Evolutionary conservation across 2,329 filamentous ascomycete genomes (phyloP).

Genomic region (Dactylellina cionopaga): DNA sequence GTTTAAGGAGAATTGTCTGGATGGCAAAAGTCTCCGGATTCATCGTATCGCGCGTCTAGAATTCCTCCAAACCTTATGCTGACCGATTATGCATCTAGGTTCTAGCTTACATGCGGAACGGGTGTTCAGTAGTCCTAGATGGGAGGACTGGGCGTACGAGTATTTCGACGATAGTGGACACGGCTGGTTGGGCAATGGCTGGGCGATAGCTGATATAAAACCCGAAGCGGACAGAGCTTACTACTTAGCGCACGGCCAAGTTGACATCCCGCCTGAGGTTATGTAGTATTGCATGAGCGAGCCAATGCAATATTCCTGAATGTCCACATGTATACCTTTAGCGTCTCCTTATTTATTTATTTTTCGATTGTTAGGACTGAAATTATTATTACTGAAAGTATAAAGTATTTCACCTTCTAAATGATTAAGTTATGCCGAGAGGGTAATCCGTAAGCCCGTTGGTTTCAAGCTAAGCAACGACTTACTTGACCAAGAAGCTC

Average conservation of each 20-base stretch:
- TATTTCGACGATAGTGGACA: conserved; percentile 30
- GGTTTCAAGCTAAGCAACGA: too few species aligned
- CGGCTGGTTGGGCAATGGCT: conserved; percentile 47
- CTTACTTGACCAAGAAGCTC: too few species aligned
- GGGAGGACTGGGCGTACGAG: conserved; percentile 47
- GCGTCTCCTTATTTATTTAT: too few species aligned
- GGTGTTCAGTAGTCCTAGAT: conserved; percentile 44
- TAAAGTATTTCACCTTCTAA: too few species aligned
- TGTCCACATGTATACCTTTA: not conserved
- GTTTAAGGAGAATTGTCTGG: not conserved
- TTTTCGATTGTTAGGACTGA: too few species aligned
- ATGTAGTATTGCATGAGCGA: not conserved
- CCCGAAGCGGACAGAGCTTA: conserved; percentile 40
- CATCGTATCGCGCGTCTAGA: conserved; percentile 15
- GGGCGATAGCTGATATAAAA: conserved; percentile 40
- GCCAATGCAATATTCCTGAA: not conserved
- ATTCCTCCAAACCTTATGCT: not conserved
- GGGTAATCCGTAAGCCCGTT: too few species aligned
- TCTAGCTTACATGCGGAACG: conserved; percentile 39
- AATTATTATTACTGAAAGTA: too few species aligned
- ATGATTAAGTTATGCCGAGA: too few species aligned
- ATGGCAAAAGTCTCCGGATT: conserved; percentile 7
- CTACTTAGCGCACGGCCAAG: conserved; percentile 27
- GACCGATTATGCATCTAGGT: conserved; percentile 14
- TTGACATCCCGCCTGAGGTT: conserved; percentile 37